phyloP scores from a whole-genome alignment of 345 rosid genomes.

The Combretum micranthum region DNA sequence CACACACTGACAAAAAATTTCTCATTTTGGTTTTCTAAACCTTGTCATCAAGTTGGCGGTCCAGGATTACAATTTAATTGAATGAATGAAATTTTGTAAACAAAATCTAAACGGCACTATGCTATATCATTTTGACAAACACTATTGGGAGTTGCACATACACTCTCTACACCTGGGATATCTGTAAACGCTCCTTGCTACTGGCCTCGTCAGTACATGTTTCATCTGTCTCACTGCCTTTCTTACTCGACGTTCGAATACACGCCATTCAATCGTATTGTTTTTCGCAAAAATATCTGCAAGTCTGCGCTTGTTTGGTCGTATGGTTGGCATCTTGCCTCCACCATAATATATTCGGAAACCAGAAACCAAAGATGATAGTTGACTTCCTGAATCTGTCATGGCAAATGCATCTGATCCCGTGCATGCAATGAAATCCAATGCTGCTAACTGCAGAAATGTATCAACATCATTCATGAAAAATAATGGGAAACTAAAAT shows the following conservation, averaged over 20 bases:
- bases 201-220: conserved; percentile 68
- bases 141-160: conserved; percentile 46
- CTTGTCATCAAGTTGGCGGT: background rate
- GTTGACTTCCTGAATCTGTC: conserved; percentile 95
- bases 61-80: background rate
- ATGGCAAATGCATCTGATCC: conserved; percentile 87
- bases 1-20: no score
- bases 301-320: conserved; percentile 77
- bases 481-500: no score
- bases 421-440: conserved; percentile 84
- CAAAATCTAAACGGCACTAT: background rate
- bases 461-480: no score
- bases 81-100: conserved; percentile 5
- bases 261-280: conserved; percentile 73
- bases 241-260: conserved; percentile 86
- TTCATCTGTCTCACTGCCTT: conserved; percentile 91
- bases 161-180: conserved; percentile 84
- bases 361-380: conserved; percentile 87
- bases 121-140: background rate
- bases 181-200: conserved; percentile 77
- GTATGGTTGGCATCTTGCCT: conserved; percentile 86
- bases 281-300: conserved; percentile 67
- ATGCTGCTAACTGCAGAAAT: conserved; percentile 68
- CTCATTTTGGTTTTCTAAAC: no score
- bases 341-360: conserved; percentile 78